Evolutionary conservation across 495 filamentous ascomycete species (phyloP).

Genomic region (Neurospora intermedia): DNA sequence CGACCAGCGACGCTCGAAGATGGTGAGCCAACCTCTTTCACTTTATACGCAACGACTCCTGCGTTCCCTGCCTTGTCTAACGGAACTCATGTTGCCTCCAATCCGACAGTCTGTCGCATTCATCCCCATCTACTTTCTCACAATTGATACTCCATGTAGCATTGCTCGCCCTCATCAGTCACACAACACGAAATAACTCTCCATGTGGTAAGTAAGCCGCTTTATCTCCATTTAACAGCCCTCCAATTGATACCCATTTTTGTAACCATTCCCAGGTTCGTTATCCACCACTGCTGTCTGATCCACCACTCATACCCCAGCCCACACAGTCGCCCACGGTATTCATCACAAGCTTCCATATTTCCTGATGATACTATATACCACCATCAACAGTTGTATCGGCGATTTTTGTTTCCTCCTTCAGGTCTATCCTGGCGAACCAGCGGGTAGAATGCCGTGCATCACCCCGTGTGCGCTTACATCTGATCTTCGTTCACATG

Average conservation of each 20-base stretch:
- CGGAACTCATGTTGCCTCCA: not conserved
- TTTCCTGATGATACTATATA: not conserved
- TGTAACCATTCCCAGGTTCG: not conserved
- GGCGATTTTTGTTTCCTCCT: not conserved
- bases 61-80: not conserved
- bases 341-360: not conserved
- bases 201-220: not conserved
- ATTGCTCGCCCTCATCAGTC: not conserved
- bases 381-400: no score
- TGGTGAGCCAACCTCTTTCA: not conserved
- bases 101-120: not conserved
- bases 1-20: not conserved
- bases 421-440: not conserved
- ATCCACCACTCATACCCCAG: not conserved
- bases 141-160: not conserved
- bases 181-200: not conserved
- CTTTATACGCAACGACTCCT: not conserved
- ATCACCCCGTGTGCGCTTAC: not conserved
- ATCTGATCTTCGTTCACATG: not conserved
- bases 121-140: not conserved
- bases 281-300: not conserved
- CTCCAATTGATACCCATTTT: not conserved
- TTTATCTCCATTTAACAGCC: not conserved
- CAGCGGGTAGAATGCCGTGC: not conserved
- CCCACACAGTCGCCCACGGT: not conserved